A percentile compares a stretch with the other conserved stretches of the same genome.
Conservation (phyloP, 306 rosid genomes). For the Albizia julibrissin region DNA sequence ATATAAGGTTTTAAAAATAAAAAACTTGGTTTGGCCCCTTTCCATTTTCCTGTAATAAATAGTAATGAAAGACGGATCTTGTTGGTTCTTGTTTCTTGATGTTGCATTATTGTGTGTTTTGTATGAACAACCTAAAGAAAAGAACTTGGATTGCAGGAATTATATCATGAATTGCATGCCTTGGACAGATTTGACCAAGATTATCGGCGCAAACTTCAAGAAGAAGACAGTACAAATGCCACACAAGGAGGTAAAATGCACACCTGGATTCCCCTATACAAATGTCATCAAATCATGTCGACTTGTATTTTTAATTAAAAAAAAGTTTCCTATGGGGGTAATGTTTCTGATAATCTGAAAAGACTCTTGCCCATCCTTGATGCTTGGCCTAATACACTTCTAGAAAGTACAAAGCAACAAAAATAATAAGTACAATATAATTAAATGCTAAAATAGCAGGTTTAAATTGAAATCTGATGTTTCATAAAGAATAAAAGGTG, state of each 20-base stretch:
- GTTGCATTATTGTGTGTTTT: constrained; percentile 1
- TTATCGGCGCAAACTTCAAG: constrained; percentile 87
- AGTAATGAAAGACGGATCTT: not conserved
- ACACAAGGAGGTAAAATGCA: constrained; percentile 75
- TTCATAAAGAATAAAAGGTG: not conserved
- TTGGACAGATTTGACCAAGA: constrained; percentile 98
- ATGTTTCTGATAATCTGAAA: not conserved
- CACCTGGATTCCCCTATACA: constrained; percentile 22
- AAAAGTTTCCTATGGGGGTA: not conserved
- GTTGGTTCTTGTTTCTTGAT: constrained; percentile 16
- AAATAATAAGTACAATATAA: not conserved
- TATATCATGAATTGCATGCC: constrained; percentile 95
- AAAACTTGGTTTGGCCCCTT: not conserved
- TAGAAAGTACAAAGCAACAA: not conserved
- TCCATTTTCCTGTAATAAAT: not conserved
- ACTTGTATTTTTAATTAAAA: constrained; percentile 11
- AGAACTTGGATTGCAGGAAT: constrained; percentile 60
- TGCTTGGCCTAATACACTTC: not conserved
- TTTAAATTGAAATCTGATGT: not conserved
- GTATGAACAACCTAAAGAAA: constrained; percentile 24
- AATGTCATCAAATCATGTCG: not conserved
- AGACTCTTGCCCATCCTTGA: not conserved
- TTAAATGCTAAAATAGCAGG: not conserved
- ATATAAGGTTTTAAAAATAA: not conserved
- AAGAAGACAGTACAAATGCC: constrained; percentile 84